phyloP scores from a whole-genome alignment of 2,329 filamentous ascomycete species.

The Trichoderma sp. region DNA sequence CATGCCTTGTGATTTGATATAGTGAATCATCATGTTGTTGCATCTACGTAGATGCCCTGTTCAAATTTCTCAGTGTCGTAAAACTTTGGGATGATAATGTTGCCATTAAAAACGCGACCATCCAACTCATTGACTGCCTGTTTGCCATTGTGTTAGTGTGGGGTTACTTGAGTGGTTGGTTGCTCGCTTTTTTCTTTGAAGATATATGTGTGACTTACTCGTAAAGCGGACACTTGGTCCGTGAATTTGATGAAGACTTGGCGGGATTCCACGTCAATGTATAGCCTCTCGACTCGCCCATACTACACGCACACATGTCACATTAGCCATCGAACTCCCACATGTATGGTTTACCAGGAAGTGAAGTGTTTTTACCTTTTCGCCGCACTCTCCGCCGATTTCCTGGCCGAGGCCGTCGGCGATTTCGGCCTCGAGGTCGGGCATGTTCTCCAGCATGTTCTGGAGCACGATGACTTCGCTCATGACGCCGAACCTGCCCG shows the following conservation, averaged over 20 bases:
- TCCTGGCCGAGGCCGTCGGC: conserved; percentile 77
- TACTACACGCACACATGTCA: conserved; percentile 59
- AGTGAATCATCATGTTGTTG: background rate
- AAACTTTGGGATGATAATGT: conserved; percentile 76
- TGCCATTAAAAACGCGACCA: conserved; percentile 84
- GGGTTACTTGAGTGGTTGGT: background rate
- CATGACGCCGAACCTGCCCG: conserved; percentile 64
- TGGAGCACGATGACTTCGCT: conserved; percentile 77
- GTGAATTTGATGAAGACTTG: conserved; percentile 94
- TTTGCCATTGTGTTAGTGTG: conserved; percentile 11
- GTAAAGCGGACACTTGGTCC: conserved; percentile 75
- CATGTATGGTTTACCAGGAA: background rate
- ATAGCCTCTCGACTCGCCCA: conserved; percentile 75
- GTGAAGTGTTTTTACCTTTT: conserved; percentile 53
- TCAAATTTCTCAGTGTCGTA: conserved; percentile 84
- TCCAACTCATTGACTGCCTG: conserved; percentile 88
- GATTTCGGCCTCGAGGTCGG: conserved; percentile 72
- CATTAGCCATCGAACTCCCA: background rate
- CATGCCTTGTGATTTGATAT: background rate
- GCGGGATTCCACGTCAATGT: conserved; percentile 61
- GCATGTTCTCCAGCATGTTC: conserved; percentile 83
- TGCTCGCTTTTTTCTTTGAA: background rate
- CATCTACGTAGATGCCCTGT: conserved; percentile 49
- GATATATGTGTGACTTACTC: conserved; percentile 54
- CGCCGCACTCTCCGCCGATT: conserved; percentile 88